Evolutionary conservation across 371 early-diverging fungal genomes (phyloP).

Genomic region (Coemansia sp.): DNA sequence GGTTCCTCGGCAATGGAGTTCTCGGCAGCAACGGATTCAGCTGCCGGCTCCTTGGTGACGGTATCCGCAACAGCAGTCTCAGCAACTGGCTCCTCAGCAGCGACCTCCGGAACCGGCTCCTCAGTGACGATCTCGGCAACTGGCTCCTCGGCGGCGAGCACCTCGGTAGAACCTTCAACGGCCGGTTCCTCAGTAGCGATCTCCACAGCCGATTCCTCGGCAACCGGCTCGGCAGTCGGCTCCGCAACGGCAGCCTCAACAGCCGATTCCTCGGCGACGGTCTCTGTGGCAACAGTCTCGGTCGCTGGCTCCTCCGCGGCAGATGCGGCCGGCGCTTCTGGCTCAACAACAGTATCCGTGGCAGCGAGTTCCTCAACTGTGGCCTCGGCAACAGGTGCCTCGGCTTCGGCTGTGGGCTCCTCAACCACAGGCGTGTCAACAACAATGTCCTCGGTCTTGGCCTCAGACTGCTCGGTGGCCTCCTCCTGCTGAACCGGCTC

Average conservation of each 20-base stretch:
- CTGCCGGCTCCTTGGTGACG: not conserved
- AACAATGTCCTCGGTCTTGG: too few species aligned
- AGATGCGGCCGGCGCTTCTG: not conserved
- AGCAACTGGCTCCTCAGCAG: not conserved
- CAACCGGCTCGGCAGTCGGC: slow-evolving; percentile 2
- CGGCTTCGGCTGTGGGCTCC: too few species aligned
- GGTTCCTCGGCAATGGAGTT: not conserved
- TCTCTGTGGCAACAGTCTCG: not conserved
- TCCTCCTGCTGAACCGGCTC: too few species aligned
- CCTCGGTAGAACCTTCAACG: not conserved
- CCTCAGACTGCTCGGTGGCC: too few species aligned
- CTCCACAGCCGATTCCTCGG: slow-evolving; percentile 3
- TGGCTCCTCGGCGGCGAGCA: not conserved
- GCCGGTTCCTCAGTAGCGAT: not conserved
- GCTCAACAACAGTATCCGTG: too few species aligned
- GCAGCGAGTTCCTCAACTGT: too few species aligned
- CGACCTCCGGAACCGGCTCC: not conserved
- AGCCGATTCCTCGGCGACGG: not conserved
- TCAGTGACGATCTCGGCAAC: not conserved
- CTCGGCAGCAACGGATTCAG: not conserved
- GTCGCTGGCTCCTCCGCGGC: not conserved
- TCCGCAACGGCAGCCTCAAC: not conserved
- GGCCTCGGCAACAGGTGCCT: too few species aligned
- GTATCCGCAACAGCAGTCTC: too few species aligned
- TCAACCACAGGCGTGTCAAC: too few species aligned